A percentile compares a stretch with the other conserved stretches of the same genome.
Conservation (phyloP, 192 early-diverging fungal species). For the Phycomyces nitens region DNA sequence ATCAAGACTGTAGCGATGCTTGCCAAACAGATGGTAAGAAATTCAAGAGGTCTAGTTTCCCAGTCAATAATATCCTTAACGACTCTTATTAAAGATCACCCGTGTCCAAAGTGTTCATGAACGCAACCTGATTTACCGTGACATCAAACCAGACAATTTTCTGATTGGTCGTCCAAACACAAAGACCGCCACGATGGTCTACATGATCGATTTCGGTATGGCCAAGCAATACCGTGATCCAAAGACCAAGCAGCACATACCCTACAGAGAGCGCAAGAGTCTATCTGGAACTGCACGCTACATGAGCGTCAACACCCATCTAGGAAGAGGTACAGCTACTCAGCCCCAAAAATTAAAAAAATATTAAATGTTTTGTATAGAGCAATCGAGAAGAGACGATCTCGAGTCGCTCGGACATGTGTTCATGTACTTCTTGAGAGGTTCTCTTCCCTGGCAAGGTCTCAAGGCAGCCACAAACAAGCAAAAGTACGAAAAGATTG, state of each 20-base stretch:
- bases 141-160: conserved; percentile 99
- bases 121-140: conserved; percentile 90
- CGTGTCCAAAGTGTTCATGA: conserved; percentile 93
- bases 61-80: too few species aligned
- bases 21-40: conserved; percentile 94
- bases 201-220: conserved; percentile 98
- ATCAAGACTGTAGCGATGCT: conserved; percentile 94
- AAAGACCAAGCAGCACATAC: conserved; percentile 94
- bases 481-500: conserved; percentile 99
- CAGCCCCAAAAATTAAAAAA: not conserved
- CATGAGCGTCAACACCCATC: conserved; percentile 96
- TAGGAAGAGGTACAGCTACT: conserved; percentile 67
- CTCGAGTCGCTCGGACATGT: conserved; percentile 96
- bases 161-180: conserved; percentile 66
- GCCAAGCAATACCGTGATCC: conserved; percentile 97
- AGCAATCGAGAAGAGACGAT: conserved; percentile 96
- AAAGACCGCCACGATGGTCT: conserved; percentile 62
- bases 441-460: conserved; percentile 94
- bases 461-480: conserved; percentile 96
- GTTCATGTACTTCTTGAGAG: conserved; percentile 96
- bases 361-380: conserved; percentile 37
- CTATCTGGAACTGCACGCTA: conserved; percentile 94
- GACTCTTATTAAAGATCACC: too few species aligned
- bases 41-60: too few species aligned
- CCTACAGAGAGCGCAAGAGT: conserved; percentile 92